A percentile compares a stretch with the other conserved stretches of the same genome.
Conservation (phyloP, 208 protist species). For the Acanthamoeba lenticulata region DNA sequence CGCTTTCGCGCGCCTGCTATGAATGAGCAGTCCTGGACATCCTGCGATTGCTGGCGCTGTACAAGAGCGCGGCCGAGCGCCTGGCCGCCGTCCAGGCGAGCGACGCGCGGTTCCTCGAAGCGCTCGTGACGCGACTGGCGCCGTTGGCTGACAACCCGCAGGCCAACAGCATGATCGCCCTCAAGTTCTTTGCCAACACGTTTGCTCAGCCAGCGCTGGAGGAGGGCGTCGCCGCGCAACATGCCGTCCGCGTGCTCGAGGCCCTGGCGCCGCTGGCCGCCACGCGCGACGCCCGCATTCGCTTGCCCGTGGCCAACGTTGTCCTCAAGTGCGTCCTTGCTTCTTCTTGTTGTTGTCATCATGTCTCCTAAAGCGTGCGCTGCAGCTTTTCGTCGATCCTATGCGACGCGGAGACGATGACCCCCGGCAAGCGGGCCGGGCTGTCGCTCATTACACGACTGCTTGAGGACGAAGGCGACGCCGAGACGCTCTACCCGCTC, state of each 20-base stretch:
- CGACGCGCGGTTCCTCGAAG: neutral
- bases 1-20: neutral
- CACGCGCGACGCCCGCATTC: neutral
- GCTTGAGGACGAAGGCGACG: neutral
- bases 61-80: neutral
- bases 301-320: conserved; percentile 15
- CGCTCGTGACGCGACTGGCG: neutral
- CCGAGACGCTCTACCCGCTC: conserved; percentile 29
- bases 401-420: neutral
- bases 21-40: neutral
- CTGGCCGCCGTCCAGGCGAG: neutral
- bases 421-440: neutral
- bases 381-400: neutral
- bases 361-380: neutral
- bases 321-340: conserved; percentile 37
- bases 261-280: neutral
- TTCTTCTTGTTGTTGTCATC: neutral
- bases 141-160: neutral
- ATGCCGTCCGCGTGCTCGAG: neutral
- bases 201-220: neutral
- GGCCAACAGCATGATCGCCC: conserved; percentile 42
- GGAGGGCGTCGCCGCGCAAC: neutral
- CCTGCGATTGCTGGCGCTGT: neutral
- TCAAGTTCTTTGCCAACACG: conserved; percentile 65
- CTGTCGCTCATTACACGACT: neutral